Base-by-base conservation (phyloP, 1,284 basidiomycete species). In the Inonotus hispidus region DNA sequence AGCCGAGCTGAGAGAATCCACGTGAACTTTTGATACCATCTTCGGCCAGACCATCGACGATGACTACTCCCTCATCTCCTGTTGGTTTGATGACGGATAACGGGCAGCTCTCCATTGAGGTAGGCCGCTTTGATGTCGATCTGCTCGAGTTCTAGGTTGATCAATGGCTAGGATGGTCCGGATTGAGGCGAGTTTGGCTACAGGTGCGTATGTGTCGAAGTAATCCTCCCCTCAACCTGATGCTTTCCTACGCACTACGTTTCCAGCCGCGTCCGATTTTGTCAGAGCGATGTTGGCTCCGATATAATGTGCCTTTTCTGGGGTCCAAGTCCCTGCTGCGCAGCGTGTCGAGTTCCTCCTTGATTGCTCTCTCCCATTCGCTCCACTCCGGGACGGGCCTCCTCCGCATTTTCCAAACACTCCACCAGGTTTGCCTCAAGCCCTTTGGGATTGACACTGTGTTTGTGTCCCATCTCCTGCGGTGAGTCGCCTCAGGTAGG, bases 191-290 rank as follows among this genome's bases (percentile, higher is more conserved):
- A 75, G 68, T 13, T 70, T 67, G 5, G 72, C 72, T 0, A 78
- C 71, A 0, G 77, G 78, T 0, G 75, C 67, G 56, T 70, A 79
- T 0, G 74, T 79, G 37, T 80, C 68, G 21, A 72, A 70, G 62
- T 75, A 81, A 61, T 82, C 74, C 0, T 77, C 0, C 78, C 73
- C 1, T 68, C 67, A 0, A 68, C 61, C 64, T 82, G 81, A 0
- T 0, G 74, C 78, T 54, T 80, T 81, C 60, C 69, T 68, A 11
- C 65, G 61, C 11, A 63, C 43, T 1, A 75, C 56, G 0, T 69
- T 56, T 0, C 76, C 73, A 3, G 69, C 27, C 1, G 66, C 67
- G 25, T 78, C 69, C 14, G 64, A 62, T 58, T 81, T 81, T 54
- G 66, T 66, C 60, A 2, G 55, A 67, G 1, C 69, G 13, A 67